Percentiles rank a stretch among this genome's conserved stretches.
phyloP scores from a whole-genome alignment of 2,329 filamentous ascomycete species.

The Diaporthe eres region DNA sequence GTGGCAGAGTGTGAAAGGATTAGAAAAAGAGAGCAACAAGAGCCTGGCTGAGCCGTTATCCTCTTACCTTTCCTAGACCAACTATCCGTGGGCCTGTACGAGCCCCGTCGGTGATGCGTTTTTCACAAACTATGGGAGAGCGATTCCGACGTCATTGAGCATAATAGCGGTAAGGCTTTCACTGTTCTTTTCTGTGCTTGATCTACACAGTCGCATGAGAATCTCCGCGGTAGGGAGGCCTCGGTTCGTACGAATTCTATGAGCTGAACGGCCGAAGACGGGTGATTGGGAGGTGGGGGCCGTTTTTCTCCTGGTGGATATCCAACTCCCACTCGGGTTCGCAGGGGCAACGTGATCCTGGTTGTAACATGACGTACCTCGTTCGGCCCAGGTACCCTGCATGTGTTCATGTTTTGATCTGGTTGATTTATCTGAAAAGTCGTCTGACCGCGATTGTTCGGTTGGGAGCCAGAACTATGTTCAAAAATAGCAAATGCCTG shows the following conservation, averaged over 20 bases:
- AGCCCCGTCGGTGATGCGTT: background rate
- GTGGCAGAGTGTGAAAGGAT: background rate
- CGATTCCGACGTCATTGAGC: background rate
- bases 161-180: constrained; percentile 2
- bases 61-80: no score
- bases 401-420: background rate
- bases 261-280: background rate
- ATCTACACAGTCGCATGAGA: background rate
- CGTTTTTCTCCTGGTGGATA: background rate
- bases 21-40: background rate
- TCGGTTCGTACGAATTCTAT: background rate
- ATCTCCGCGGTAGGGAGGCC: background rate
- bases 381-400: background rate
- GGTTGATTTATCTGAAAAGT: background rate
- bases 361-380: background rate
- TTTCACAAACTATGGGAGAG: background rate
- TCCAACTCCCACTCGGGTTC: background rate
- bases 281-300: background rate
- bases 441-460: background rate
- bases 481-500: background rate
- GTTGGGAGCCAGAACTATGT: background rate
- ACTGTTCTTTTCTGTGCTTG: background rate
- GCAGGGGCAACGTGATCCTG: background rate
- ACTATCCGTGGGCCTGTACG: background rate
- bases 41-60: background rate